Conservation (phyloP, 768 basidiomycete species). For the button mushroom (Agaricus bisporus) region DNA sequence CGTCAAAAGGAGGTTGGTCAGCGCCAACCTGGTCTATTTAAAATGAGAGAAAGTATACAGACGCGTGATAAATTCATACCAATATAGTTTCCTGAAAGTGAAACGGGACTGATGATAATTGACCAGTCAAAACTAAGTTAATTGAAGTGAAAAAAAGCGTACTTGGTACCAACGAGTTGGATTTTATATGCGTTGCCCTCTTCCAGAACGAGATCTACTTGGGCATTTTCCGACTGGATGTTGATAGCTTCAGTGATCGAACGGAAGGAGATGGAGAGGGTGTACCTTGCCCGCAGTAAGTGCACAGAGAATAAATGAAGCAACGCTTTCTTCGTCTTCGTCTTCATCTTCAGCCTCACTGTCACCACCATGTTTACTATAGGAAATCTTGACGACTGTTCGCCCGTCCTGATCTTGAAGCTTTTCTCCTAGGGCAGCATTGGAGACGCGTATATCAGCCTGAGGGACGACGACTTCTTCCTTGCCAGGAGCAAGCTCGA, state of each 20-base stretch:
- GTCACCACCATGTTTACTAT: conserved; percentile 32
- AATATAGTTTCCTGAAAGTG: conserved; percentile 83
- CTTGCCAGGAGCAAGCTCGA: conserved; percentile 51
- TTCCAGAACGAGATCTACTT: conserved; percentile 65
- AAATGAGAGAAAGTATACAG: neutral
- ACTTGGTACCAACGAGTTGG: conserved; percentile 82
- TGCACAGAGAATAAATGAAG: conserved; percentile 65
- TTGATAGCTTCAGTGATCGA: conserved; percentile 2
- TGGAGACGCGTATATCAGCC: conserved; percentile 73
- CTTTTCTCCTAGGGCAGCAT: conserved; percentile 72
- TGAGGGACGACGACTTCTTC: conserved; percentile 51
- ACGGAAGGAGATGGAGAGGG: neutral
- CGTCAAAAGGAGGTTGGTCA: conserved; percentile 43
- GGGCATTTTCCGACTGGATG: conserved; percentile 68
- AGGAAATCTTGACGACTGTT: conserved; percentile 64
- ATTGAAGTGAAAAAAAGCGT: conserved; percentile 7
- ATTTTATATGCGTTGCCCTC: conserved; percentile 61
- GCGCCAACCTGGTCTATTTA: conserved; percentile 45
- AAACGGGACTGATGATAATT: conserved; percentile 45
- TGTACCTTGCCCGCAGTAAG: conserved; percentile 78
- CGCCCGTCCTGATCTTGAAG: conserved; percentile 55
- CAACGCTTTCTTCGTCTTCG: conserved; percentile 20
- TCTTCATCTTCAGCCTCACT: conserved; percentile 42
- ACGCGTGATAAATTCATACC: conserved; percentile 33
- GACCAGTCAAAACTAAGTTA: conserved; percentile 8